Conservation (phyloP, 2,329 filamentous ascomycete genomes). For the Alternaria metachromatica region DNA sequence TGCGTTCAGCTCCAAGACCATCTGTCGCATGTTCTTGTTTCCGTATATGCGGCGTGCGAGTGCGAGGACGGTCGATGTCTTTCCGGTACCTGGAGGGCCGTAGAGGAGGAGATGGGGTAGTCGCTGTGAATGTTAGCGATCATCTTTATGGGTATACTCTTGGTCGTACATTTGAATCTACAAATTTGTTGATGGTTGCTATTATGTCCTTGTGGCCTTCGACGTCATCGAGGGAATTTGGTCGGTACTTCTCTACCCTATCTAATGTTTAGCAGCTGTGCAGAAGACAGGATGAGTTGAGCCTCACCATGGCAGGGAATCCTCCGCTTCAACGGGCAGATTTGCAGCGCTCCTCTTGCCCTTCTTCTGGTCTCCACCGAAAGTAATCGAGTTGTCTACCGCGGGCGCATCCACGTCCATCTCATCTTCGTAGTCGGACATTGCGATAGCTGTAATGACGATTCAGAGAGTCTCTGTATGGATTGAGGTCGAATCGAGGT, state of each 20-base stretch:
- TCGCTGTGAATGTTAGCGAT: constrained; percentile 60
- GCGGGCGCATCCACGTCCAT: constrained; percentile 71
- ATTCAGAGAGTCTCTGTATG: accelerated
- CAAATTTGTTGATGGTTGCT: constrained; percentile 95
- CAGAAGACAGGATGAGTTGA: accelerated
- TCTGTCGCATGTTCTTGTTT: constrained; percentile 89
- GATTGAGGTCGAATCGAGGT: neutral
- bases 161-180: constrained; percentile 92
- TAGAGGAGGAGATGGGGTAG: constrained; percentile 96
- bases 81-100: constrained; percentile 93
- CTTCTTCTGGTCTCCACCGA: constrained; percentile 80
- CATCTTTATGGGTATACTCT: too few species aligned
- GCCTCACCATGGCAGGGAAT: constrained; percentile 85
- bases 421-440: constrained; percentile 66
- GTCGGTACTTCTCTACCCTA: constrained; percentile 97
- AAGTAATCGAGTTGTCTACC: constrained; percentile 63
- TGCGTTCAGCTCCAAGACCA: constrained; percentile 97
- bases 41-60: constrained; percentile 94
- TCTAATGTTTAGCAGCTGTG: neutral
- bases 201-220: constrained; percentile 97
- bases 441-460: constrained; percentile 30
- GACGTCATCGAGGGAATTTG: constrained; percentile 86
- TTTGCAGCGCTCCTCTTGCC: constrained; percentile 94
- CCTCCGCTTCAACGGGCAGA: constrained; percentile 89
- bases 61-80: constrained; percentile 95